phyloP scores from a whole-genome alignment of 225 moss, liverwort and hornwort genomes.

The Lunularia cruciata region DNA sequence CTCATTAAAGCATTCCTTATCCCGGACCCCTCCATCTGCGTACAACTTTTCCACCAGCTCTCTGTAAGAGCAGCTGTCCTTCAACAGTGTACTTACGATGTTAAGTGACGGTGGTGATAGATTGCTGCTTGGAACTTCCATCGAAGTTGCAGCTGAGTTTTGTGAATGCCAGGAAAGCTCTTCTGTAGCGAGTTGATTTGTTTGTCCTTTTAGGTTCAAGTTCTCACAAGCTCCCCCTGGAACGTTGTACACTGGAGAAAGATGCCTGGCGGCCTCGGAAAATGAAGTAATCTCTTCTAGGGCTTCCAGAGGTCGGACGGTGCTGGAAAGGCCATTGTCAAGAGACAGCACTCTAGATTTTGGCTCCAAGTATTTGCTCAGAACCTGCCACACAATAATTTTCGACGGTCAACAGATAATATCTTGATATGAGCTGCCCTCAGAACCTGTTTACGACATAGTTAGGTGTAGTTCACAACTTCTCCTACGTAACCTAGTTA shows the following conservation, averaged over 20 bases:
- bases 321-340: not conserved
- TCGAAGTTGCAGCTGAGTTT: not conserved
- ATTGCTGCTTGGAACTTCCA: not conserved
- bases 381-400: not conserved
- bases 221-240: not conserved
- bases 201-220: not conserved
- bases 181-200: not conserved
- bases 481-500: too few species aligned
- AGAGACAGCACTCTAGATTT: not conserved
- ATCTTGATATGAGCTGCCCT: too few species aligned
- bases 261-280: constrained; percentile 64
- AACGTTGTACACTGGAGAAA: constrained; percentile 62
- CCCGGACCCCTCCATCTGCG: constrained; percentile 34
- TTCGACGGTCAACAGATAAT: not conserved
- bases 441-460: too few species aligned
- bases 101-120: constrained; percentile 29
- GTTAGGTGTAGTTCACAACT: too few species aligned
- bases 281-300: constrained; percentile 56
- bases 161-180: not conserved
- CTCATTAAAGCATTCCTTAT: constrained; percentile 35
- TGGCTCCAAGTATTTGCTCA: not conserved
- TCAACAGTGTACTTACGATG: constrained; percentile 16
- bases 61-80: constrained; percentile 15
- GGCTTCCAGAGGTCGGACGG: constrained; percentile 43
- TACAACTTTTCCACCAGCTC: constrained; percentile 48